Evolutionary conservation across 768 basidiomycete species (phyloP).

Genomic region (Hygrophorus russula): DNA sequence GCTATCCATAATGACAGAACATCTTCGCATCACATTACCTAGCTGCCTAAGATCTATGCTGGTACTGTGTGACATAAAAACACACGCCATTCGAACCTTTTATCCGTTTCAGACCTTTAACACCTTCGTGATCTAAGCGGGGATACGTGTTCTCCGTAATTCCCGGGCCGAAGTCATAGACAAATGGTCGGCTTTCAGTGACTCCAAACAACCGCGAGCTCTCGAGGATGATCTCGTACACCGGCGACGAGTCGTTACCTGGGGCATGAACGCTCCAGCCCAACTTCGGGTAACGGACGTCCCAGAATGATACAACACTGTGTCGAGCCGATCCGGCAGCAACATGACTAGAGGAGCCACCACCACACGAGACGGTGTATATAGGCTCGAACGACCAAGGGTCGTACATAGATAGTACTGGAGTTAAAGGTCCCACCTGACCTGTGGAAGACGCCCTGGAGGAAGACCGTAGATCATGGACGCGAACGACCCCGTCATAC

Average conservation of each 20-base stretch:
- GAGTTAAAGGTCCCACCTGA: constrained; percentile 26
- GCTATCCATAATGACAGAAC: neutral
- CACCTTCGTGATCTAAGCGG: constrained; percentile 10
- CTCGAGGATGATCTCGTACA: constrained; percentile 65
- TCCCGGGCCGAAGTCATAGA: constrained; percentile 69
- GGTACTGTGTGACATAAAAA: neutral
- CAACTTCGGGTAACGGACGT: constrained; percentile 44
- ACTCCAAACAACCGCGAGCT: constrained; percentile 72
- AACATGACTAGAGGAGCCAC: constrained; percentile 53
- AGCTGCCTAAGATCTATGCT: neutral
- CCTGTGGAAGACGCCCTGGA: constrained; percentile 14
- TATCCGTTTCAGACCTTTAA: constrained; percentile 21
- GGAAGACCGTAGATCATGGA: constrained; percentile 64
- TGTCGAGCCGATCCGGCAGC: constrained; percentile 72
- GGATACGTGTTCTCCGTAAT: constrained; percentile 47
- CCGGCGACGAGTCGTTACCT: constrained; percentile 68
- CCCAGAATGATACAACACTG: constrained; percentile 74
- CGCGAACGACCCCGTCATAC: constrained; percentile 66
- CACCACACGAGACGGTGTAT: constrained; percentile 67
- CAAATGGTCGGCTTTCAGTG: constrained; percentile 67
- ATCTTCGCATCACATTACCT: neutral
- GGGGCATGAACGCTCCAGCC: constrained; percentile 80
- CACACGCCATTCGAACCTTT: constrained; percentile 7
- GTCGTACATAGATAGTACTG: constrained; percentile 52
- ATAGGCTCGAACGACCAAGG: constrained; percentile 64